A percentile compares a stretch with the other conserved stretches of the same genome.
phyloP scores from a whole-genome alignment of 2,329 filamentous ascomycete species.

The Lasiodiplodia citricola region DNA sequence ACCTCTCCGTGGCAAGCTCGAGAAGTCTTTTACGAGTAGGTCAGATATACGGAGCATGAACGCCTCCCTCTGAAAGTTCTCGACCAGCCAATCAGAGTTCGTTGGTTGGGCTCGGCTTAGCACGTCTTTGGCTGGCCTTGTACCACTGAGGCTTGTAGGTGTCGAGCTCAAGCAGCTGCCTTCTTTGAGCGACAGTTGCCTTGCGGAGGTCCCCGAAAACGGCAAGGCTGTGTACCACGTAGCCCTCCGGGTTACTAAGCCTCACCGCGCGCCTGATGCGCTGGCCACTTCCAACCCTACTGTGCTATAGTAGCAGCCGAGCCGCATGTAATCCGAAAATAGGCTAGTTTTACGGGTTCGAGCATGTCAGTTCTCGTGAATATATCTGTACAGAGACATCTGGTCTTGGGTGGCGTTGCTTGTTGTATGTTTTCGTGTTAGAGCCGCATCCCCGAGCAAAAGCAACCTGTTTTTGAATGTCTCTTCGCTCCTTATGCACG shows the following conservation, averaged over 20 bases:
- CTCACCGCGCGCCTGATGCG: neutral
- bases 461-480: neutral
- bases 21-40: neutral
- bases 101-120: neutral
- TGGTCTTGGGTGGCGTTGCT: too few species aligned
- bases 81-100: neutral
- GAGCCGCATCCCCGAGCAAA: neutral
- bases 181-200: neutral
- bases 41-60: neutral
- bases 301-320: neutral
- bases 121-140: neutral
- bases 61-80: neutral
- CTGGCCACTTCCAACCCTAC: neutral
- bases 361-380: neutral
- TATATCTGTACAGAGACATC: neutral
- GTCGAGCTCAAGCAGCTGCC: neutral
- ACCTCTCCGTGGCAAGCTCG: neutral
- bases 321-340: neutral
- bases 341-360: neutral
- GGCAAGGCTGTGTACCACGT: neutral
- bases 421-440: neutral
- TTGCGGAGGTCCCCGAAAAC: neutral
- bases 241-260: neutral
- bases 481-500: neutral
- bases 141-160: neutral